phyloP scores from a whole-genome alignment of 2,329 filamentous ascomycete genomes.

The Paraphaeosphaeria minitans region DNA sequence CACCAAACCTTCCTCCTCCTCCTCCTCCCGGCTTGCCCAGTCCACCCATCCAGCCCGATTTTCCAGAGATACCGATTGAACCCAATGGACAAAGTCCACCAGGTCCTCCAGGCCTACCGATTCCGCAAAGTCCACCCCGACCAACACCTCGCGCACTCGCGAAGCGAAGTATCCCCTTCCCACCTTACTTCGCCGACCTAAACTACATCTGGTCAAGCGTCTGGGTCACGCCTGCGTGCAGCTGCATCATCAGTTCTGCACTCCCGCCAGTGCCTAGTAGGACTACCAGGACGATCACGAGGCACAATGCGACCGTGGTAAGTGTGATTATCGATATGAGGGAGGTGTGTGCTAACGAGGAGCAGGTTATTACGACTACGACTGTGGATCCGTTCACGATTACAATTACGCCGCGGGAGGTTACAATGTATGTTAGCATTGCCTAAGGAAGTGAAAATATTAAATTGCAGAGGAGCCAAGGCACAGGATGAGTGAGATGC shows the following conservation, averaged over 20 bases:
- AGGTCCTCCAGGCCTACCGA: no score
- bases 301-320: conserved; percentile 17
- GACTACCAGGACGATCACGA: conserved; percentile 15
- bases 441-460: conserved; percentile 5
- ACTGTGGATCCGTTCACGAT: conserved; percentile 25
- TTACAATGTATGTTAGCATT: conserved; percentile 17
- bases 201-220: conserved; percentile 18
- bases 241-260: conserved; percentile 22
- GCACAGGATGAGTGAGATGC: no score
- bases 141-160: not conserved
- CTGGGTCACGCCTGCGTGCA: conserved; percentile 23
- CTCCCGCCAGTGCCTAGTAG: conserved; percentile 11
- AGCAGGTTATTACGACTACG: conserved; percentile 16
- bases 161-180: conserved; percentile 17
- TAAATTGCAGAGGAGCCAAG: not conserved
- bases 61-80: no score
- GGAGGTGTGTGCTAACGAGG: not conserved
- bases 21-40: no score
- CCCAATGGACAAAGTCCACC: no score
- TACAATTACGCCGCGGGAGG: conserved; percentile 21
- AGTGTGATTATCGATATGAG: not conserved
- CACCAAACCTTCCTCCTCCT: not conserved
- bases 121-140: not conserved
- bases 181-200: conserved; percentile 19
- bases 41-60: no score